These are phyloP conservation scores for Endotrypanum monterogeii DNA, from an alignment of 208 protist species.

Conservation along the genomic window DNA sequence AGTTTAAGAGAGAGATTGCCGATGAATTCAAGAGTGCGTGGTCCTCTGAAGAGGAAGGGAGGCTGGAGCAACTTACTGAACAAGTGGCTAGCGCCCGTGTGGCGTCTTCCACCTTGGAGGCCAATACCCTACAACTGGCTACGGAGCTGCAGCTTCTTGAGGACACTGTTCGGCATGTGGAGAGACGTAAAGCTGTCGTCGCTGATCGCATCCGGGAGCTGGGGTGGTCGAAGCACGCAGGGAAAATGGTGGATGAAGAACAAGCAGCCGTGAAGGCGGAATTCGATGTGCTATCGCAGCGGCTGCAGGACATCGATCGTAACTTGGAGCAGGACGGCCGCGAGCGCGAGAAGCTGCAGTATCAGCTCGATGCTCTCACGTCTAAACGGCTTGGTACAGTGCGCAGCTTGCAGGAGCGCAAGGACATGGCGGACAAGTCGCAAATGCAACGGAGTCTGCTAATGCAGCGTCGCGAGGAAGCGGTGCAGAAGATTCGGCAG, in stretches of 20 bases:
- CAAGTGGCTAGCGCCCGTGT: slow-evolving; percentile 42
- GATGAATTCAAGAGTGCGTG: slow-evolving; percentile 72
- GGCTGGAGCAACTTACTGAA: slow-evolving; percentile 64
- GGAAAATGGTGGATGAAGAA: slow-evolving; percentile 37
- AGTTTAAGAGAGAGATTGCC: slow-evolving; percentile 51
- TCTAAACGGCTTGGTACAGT: slow-evolving; percentile 38
- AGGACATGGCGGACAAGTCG: slow-evolving; percentile 56
- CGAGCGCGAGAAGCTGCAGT: slow-evolving; percentile 51
- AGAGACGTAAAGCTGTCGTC: slow-evolving; percentile 52
- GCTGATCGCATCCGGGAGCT: slow-evolving; percentile 68
- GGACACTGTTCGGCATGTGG: slow-evolving; percentile 65
- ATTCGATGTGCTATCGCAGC: slow-evolving; percentile 41
- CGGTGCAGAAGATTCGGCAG: slow-evolving; percentile 88
- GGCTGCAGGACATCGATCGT: slow-evolving; percentile 45
- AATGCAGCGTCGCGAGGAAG: slow-evolving; percentile 85
- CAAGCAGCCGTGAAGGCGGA: slow-evolving; percentile 57
- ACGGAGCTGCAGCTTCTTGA: slow-evolving; percentile 78
- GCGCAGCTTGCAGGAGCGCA: slow-evolving; percentile 56
- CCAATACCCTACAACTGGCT: slow-evolving; percentile 47
- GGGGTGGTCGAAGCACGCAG: slow-evolving; percentile 49
- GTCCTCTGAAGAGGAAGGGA: slow-evolving; percentile 58
- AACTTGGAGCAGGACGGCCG: slow-evolving; percentile 41
- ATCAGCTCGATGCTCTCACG: slow-evolving; percentile 47
- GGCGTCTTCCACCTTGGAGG: slow-evolving; percentile 41
- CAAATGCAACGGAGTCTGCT: slow-evolving; percentile 72